Conservation (phyloP, 192 early-diverging fungal species). For the Backusella psychrophila region DNA sequence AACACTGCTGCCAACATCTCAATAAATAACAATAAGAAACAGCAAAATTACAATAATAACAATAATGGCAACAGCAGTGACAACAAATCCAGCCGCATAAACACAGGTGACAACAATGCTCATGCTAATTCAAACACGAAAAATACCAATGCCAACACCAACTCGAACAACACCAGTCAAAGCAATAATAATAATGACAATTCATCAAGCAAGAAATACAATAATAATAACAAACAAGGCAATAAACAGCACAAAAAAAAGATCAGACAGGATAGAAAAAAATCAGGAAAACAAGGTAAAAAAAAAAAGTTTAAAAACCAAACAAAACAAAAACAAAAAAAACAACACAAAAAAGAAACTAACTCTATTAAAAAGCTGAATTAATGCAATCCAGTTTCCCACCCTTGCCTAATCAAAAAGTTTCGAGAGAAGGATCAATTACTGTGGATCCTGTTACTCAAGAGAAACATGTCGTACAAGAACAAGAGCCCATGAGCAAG, state of each 20-base stretch:
- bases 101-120: background rate
- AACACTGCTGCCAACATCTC: background rate
- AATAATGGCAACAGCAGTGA: background rate
- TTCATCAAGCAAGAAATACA: background rate
- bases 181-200: background rate
- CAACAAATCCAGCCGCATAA: background rate
- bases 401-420: slow-evolving; percentile 3
- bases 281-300: background rate
- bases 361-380: background rate
- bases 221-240: background rate
- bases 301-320: background rate
- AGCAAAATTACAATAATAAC: background rate
- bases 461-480: background rate
- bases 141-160: background rate
- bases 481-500: background rate
- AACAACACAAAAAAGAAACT: background rate
- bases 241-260: background rate
- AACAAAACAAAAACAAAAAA: slow-evolving; percentile 2
- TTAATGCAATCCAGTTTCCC: slow-evolving; percentile 7
- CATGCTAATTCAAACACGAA: background rate
- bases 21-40: background rate
- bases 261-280: background rate
- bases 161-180: background rate
- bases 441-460: background rate
- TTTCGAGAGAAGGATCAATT: background rate